Evolutionary conservation across 176 grass and related monocot genomes (phyloP), one percentile per base, ranked within the genome.

Genomic region (Echinochloa phyllopogon): DNA sequence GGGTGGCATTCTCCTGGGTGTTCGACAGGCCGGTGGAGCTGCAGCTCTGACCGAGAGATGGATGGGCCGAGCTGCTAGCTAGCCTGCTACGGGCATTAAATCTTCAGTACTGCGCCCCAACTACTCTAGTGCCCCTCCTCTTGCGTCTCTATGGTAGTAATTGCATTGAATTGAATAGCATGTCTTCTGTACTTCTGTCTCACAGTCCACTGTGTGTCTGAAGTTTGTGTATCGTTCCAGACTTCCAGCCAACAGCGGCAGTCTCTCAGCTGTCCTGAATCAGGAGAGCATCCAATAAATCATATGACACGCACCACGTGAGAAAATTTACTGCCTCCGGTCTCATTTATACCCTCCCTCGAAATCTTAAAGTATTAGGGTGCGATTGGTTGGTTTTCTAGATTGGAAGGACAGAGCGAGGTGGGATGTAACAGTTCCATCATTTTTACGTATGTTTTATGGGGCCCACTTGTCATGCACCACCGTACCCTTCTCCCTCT

Each of bases 1-100:
- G 36, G 21, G 65, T 77, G 11, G 39, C 86, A 9, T 88, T 78
- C 73, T 43, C 79, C 6, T 88, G 86, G 86, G 66, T 88, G 10
- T 88, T 88, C 20, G 45, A 78, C 80, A 70, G 65, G 37, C 41
- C 83, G 18, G 65, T 88, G 5, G 15, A 73, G 42, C 69, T 81
- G 65, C 33, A 11, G 7, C 36, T 39, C 64, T 81, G 78, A 67
- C 6, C 0, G 7, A 18, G 14, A 33, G 29, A 33, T 33, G 29
- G 29, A 3, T 36, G 8, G 12, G 3, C 47, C 47, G 49, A 51
- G 14, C 14, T 16, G 15, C 49, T 51, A 33, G 57, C n/a, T 25
- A 10, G 15, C 49, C 16, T 1, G 57, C n/a, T 25, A 10, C n/a
- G 11, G n/a, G n/a, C 57, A 60, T 25, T 60, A 25, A 60, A 21